phyloP scores from a whole-genome alignment of 2,329 filamentous ascomycete genomes.

The Colletotrichum plurivorum region DNA sequence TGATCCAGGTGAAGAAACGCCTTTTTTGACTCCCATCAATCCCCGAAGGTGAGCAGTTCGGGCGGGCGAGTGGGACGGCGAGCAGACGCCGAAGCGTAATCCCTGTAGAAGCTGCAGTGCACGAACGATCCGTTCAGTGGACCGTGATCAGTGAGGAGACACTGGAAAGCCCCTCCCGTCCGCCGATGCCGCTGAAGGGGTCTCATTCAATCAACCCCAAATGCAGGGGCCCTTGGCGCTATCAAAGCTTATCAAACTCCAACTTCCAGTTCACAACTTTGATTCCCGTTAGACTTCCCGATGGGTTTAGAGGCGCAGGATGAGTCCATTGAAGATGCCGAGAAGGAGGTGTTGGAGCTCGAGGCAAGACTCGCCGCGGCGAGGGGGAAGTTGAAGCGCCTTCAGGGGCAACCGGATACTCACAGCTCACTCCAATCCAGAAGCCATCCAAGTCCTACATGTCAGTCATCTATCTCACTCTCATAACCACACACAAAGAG shows the following conservation, averaged over 20 bases:
- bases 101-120: slow-evolving; percentile 19
- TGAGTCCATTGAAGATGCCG: slow-evolving; percentile 47
- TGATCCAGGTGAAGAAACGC: slow-evolving; percentile 1
- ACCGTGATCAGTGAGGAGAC: not conserved
- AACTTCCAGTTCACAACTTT: slow-evolving; percentile 2
- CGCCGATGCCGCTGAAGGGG: slow-evolving; percentile 28
- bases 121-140: slow-evolving; percentile 8
- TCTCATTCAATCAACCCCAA: not conserved
- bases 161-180: not conserved
- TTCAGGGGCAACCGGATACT: slow-evolving; percentile 51
- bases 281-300: not conserved
- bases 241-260: slow-evolving; percentile 36
- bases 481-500: slow-evolving; percentile 4
- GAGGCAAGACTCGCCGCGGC: slow-evolving; percentile 66
- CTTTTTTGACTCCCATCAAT: slow-evolving; percentile 30
- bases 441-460: slow-evolving; percentile 37
- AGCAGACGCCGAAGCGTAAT: slow-evolving; percentile 34
- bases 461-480: slow-evolving; percentile 41
- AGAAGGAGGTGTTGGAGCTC: slow-evolving; percentile 71
- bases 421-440: slow-evolving; percentile 1
- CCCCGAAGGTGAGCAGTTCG: slow-evolving; percentile 31
- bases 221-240: slow-evolving; percentile 28
- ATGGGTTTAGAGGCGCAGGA: slow-evolving; percentile 46
- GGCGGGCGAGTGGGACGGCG: slow-evolving; percentile 21
- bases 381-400: slow-evolving; percentile 58